Conservation (phyloP, 192 early-diverging fungal genomes). For the Rhizophagus clarus region DNA sequence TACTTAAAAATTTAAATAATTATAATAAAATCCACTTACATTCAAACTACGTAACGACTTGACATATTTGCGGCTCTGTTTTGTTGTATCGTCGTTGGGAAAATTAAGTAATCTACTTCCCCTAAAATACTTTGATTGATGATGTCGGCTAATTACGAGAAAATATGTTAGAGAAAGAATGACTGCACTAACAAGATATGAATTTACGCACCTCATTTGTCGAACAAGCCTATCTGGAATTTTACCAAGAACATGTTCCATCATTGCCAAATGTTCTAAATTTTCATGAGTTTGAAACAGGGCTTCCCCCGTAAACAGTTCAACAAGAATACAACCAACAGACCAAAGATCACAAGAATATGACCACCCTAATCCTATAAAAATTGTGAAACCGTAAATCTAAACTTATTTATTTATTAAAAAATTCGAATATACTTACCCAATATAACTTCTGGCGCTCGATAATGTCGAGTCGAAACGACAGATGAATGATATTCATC, state of each 20-base stretch:
- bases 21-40: conserved; percentile 38
- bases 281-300: conserved; percentile 98
- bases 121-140: conserved; percentile 55
- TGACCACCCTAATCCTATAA: conserved; percentile 80
- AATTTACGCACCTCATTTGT: conserved; percentile 42
- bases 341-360: conserved; percentile 99
- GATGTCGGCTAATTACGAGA: conserved; percentile 36
- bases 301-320: conserved; percentile 93
- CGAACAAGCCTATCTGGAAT: conserved; percentile 70
- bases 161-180: conserved; percentile 4
- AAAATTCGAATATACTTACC: conserved; percentile 37
- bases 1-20: background rate
- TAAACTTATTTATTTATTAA: background rate
- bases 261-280: conserved; percentile 96
- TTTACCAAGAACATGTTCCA: conserved; percentile 85
- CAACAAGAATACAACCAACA: conserved; percentile 94
- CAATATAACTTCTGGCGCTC: conserved; percentile 96
- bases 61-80: conserved; percentile 63
- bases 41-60: conserved; percentile 55
- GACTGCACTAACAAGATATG: conserved; percentile 4
- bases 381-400: background rate
- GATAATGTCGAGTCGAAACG: conserved; percentile 93
- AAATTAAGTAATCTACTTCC: conserved; percentile 48
- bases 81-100: conserved; percentile 57
- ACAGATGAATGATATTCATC: conserved; percentile 90